Evolutionary conservation across 176 grass and related monocot species (phyloP).

Genomic region (Thalia dealbata): DNA sequence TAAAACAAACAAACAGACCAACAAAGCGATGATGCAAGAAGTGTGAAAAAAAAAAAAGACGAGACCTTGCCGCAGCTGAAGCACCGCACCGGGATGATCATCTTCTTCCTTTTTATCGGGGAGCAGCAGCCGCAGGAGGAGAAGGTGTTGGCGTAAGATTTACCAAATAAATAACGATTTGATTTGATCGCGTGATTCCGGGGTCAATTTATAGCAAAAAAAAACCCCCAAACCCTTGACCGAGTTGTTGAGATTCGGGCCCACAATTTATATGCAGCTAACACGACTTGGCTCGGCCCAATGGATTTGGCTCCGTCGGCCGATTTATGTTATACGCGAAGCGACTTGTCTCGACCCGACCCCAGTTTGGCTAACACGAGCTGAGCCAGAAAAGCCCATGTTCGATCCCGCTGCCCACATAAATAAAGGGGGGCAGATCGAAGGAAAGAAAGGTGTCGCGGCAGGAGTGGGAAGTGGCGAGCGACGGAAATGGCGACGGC

Average conservation of each 20-base stretch:
- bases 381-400: not conserved
- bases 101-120: constrained; percentile 1
- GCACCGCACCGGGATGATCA: constrained; percentile 92
- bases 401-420: not conserved
- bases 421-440: not conserved
- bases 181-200: too few species aligned
- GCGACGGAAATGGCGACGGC: constrained; percentile 17
- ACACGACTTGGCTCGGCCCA: too few species aligned
- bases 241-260: too few species aligned
- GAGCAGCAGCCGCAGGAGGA: not conserved
- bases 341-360: not conserved
- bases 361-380: not conserved
- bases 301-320: too few species aligned
- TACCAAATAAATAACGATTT: too few species aligned
- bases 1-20: not conserved
- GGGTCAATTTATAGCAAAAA: too few species aligned
- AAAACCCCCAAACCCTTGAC: too few species aligned
- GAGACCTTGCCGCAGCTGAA: constrained; percentile 86
- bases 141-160: too few species aligned
- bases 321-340: not conserved
- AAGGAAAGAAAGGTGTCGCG: not conserved
- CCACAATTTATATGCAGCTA: too few species aligned
- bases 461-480: not conserved
- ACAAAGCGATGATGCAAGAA: not conserved
- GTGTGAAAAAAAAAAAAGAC: not conserved